phyloP scores from a whole-genome alignment of 1,284 basidiomycete genomes.

The Violaceomyces palustris region DNA sequence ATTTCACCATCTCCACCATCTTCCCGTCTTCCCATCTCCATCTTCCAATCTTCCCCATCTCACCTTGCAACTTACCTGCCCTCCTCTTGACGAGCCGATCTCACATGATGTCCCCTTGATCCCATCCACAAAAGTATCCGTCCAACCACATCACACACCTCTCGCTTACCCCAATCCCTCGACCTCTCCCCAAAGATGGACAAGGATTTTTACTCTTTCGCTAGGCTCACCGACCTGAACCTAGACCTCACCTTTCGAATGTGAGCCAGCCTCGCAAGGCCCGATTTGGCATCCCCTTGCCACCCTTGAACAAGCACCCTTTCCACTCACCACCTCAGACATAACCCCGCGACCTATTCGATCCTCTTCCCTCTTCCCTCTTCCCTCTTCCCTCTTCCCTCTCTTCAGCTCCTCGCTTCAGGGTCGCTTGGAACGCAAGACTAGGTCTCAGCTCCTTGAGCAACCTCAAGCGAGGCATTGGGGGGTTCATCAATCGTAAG shows the following conservation, averaged over 20 bases:
- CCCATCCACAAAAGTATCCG: no score
- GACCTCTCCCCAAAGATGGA: constrained; percentile 35
- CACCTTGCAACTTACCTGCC: no score
- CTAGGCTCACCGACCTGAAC: constrained; percentile 37
- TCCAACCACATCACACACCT: no score
- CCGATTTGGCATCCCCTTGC: neutral
- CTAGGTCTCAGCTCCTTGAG: constrained; percentile 22
- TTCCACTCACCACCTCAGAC: neutral
- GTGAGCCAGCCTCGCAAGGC: neutral
- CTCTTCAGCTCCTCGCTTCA: constrained; percentile 28
- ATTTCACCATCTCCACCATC: no score
- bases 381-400: neutral
- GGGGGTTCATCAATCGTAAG: constrained; percentile 20
- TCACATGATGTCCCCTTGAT: no score
- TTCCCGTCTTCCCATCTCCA: no score
- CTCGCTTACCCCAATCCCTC: no score
- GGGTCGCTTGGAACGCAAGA: constrained; percentile 25
- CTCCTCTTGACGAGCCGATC: no score
- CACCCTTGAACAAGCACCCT: neutral
- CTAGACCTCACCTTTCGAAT: constrained; percentile 32
- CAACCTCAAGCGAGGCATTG: constrained; percentile 21
- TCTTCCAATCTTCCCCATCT: no score
- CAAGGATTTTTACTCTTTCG: constrained; percentile 47
- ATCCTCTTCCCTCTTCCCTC: neutral
- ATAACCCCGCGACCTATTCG: neutral